A percentile compares a stretch with the other conserved stretches of the same genome.
These are phyloP conservation scores for Alternaria sp. DNA, from an alignment of 2,329 filamentous ascomycete genomes.

Conservation along the genomic window DNA sequence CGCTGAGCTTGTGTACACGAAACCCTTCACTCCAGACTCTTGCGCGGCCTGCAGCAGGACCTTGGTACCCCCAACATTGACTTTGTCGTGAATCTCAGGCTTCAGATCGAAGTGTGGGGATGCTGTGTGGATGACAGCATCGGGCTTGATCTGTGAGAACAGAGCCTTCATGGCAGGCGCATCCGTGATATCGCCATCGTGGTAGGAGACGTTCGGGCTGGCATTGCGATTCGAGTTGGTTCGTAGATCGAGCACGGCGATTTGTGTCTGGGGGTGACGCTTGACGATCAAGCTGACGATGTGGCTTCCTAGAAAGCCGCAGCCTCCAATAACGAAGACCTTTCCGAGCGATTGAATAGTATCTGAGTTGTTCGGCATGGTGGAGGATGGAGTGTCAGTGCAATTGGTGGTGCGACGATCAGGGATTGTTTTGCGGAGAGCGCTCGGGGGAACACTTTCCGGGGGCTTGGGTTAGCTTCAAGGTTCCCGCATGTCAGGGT, in stretches of 20 bases:
- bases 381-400: constrained; percentile 10
- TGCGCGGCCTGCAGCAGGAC: constrained; percentile 55
- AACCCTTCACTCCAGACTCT: constrained; percentile 58
- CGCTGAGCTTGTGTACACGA: constrained; percentile 60
- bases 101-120: constrained; percentile 51
- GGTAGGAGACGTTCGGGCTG: constrained; percentile 54
- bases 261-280: constrained; percentile 49
- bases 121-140: constrained; percentile 59
- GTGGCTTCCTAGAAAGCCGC: constrained; percentile 59
- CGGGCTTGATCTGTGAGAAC: constrained; percentile 52
- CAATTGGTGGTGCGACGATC: constrained; percentile 16
- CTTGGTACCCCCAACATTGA: constrained; percentile 60
- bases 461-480: constrained; percentile 10
- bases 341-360: constrained; percentile 49
- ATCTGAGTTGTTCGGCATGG: constrained; percentile 24
- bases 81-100: constrained; percentile 54
- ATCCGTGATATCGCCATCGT: constrained; percentile 59
- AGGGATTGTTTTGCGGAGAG: constrained; percentile 23
- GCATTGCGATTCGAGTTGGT: constrained; percentile 49
- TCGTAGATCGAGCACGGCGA: constrained; percentile 57
- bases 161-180: constrained; percentile 49
- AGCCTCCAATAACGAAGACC: constrained; percentile 58
- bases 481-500: constrained; percentile 19
- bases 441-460: constrained; percentile 19
- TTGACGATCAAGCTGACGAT: constrained; percentile 56